These are phyloP conservation scores for Peronospora farinosa DNA, from an alignment of 352 stramenopile species.

Conservation along the genomic window DNA sequence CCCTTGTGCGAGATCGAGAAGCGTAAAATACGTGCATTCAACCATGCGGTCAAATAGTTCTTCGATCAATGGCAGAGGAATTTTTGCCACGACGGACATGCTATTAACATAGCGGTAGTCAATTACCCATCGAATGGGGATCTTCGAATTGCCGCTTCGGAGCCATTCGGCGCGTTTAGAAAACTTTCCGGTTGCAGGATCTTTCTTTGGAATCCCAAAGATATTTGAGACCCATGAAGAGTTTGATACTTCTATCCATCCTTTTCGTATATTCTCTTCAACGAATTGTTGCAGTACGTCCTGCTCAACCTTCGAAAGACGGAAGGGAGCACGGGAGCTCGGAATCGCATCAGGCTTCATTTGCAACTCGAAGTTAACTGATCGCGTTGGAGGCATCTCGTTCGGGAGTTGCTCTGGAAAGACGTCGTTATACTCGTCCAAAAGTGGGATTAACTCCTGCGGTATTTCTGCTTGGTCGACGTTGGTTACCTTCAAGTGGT, in stretches of 20 bases:
- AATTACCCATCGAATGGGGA: slow-evolving; percentile 17
- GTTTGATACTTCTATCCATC: slow-evolving; percentile 24
- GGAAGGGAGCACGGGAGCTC: slow-evolving; percentile 11
- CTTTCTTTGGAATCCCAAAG: slow-evolving; percentile 22
- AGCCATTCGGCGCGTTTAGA: slow-evolving; percentile 11
- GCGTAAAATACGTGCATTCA: slow-evolving; percentile 13
- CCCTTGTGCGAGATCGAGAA: slow-evolving; percentile 29
- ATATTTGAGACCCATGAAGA: slow-evolving; percentile 26
- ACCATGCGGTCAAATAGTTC: slow-evolving; percentile 16
- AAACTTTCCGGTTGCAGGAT: slow-evolving; percentile 9
- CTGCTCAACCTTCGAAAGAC: slow-evolving; percentile 6
- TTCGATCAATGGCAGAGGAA: slow-evolving; percentile 15
- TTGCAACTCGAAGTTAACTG: slow-evolving; percentile 18
- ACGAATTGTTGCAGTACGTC: slow-evolving; percentile 11
- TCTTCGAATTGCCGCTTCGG: slow-evolving; percentile 7
- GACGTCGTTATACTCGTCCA: slow-evolving; percentile 6
- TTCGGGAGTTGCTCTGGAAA: slow-evolving; percentile 15
- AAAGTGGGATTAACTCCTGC: slow-evolving; percentile 1
- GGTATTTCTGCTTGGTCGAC: background rate
- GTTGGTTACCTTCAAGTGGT: slow-evolving; percentile 11
- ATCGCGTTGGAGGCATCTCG: slow-evolving; percentile 7
- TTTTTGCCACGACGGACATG: slow-evolving; percentile 10
- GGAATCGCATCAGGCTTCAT: slow-evolving; percentile 18
- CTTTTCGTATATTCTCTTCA: slow-evolving; percentile 13
- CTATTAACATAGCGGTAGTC: slow-evolving; percentile 17